Conservation (phyloP, 176 grass and related monocot genomes). For the Bothriochloa decipiens region DNA sequence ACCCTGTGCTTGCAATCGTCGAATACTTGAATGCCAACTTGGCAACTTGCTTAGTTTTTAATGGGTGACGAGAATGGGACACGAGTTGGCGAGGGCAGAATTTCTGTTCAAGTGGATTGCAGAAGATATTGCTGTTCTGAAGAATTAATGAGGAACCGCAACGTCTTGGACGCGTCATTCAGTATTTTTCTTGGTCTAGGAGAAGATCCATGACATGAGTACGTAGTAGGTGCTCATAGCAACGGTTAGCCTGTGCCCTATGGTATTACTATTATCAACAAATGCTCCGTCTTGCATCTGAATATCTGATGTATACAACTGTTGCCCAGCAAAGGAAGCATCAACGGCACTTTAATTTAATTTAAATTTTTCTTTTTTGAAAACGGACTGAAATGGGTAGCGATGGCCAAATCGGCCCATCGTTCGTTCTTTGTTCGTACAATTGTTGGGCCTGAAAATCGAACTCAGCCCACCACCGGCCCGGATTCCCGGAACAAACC, state of each 20-base stretch:
- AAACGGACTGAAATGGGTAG: neutral
- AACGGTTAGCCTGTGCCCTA: neutral
- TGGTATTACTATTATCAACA: neutral
- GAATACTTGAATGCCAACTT: neutral
- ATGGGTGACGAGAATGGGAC: slow-evolving; percentile 19
- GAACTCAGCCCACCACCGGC: neutral
- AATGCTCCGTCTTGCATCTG: neutral
- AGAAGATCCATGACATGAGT: neutral
- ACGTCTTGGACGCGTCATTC: neutral
- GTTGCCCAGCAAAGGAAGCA: neutral
- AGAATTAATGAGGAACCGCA: neutral
- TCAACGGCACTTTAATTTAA: neutral
- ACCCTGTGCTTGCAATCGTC: neutral
- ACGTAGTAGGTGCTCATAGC: neutral
- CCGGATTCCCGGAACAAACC: neutral
- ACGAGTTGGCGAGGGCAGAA: neutral
- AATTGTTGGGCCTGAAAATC: neutral
- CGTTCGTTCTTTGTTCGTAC: neutral
- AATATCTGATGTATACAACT: neutral
- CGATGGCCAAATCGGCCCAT: neutral
- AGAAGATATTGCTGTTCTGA: neutral
- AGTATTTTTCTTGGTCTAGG: neutral
- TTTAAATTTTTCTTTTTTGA: too few species aligned
- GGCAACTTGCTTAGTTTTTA: slow-evolving; percentile 7
- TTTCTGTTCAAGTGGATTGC: neutral